phyloP scores from a whole-genome alignment of 2,329 filamentous ascomycete species.

The Akanthomyces muscarius region DNA sequence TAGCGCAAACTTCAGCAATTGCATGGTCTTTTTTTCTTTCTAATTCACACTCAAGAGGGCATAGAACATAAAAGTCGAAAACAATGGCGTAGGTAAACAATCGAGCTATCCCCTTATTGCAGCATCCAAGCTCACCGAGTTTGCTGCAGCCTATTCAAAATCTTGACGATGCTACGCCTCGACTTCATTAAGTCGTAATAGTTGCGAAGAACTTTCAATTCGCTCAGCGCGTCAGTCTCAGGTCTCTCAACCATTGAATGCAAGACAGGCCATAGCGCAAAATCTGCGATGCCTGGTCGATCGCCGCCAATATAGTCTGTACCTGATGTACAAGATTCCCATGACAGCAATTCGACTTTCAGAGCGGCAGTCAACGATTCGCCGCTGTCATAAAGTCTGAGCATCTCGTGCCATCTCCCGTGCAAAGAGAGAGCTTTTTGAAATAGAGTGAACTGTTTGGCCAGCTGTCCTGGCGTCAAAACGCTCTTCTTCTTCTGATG shows the following conservation, averaged over 20 bases:
- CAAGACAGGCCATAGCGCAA: constrained; percentile 54
- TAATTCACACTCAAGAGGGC: not conserved
- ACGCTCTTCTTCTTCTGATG: constrained; percentile 36
- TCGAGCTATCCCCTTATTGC: not conserved
- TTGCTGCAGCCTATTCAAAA: constrained; percentile 15
- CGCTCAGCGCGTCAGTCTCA: constrained; percentile 30
- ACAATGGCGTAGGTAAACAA: not conserved
- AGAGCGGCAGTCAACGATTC: constrained; percentile 24
- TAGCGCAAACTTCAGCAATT: constrained; percentile 2
- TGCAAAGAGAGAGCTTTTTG: constrained; percentile 33
- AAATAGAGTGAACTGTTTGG: constrained; percentile 38
- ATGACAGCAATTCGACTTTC: constrained; percentile 34
- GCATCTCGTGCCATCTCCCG: not conserved
- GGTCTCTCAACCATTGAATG: constrained; percentile 39
- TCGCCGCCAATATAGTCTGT: constrained; percentile 44
- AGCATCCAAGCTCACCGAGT: not conserved
- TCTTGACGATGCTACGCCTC: constrained; percentile 23
- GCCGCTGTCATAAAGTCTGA: not conserved
- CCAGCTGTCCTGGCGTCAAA: constrained; percentile 29
- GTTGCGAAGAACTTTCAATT: constrained; percentile 28
- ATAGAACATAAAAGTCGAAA: not conserved
- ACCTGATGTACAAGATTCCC: constrained; percentile 35
- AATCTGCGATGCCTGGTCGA: constrained; percentile 46
- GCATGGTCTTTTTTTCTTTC: not conserved
- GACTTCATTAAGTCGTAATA: constrained; percentile 36